These are phyloP conservation scores for Rhynchospora pubera DNA, from an alignment of 176 grass and related monocot species.

Conservation along the genomic window DNA sequence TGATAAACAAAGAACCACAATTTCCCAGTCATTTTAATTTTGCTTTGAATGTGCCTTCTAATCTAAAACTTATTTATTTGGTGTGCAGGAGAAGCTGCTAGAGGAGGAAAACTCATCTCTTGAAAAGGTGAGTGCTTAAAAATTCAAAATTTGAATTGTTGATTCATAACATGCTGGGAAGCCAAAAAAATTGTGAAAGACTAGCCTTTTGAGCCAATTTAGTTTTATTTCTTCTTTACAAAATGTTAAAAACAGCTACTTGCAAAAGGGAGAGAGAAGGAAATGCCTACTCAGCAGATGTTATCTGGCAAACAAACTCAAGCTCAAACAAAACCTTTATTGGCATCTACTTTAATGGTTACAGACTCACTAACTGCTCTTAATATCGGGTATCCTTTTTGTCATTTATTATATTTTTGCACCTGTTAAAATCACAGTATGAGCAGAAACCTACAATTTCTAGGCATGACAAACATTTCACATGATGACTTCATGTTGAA, in stretches of 20 bases:
- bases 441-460: background rate
- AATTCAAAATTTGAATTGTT: background rate
- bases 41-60: background rate
- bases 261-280: constrained; percentile 37
- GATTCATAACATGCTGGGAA: background rate
- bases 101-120: constrained; percentile 42
- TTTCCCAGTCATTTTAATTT: background rate
- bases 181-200: background rate
- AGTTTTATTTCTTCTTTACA: constrained; percentile 1
- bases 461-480: background rate
- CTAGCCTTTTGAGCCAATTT: background rate
- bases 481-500: background rate
- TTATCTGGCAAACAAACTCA: constrained; percentile 23
- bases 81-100: constrained; percentile 60
- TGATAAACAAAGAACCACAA: background rate
- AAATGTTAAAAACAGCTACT: constrained; percentile 32
- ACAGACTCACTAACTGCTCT: constrained; percentile 28
- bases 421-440: background rate
- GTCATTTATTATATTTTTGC: background rate
- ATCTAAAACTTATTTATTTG: background rate
- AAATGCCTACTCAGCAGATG: constrained; percentile 17
- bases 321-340: constrained; percentile 20
- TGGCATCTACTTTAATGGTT: background rate
- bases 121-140: constrained; percentile 34
- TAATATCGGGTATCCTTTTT: constrained; percentile 37